A percentile compares a stretch with the other conserved stretches of the same genome.
Conservation (phyloP, 306 rosid species). For the Cajanus cajan region DNA sequence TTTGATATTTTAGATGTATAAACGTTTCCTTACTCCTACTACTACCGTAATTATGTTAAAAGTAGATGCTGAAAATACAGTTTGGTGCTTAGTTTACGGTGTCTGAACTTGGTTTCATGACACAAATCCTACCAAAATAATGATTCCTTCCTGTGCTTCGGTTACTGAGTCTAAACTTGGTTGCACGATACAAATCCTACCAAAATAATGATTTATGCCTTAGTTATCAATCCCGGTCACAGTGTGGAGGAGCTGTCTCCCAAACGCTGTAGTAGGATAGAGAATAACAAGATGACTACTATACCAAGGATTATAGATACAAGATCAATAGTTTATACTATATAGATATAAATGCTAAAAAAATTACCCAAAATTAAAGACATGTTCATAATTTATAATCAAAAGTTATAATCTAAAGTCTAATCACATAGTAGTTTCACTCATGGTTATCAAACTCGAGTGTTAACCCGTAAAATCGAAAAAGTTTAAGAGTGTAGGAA, state of each 20-base stretch:
- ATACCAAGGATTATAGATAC: neutral
- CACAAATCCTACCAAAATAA: neutral
- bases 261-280: neutral
- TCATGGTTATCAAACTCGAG: too few relatives aligned
- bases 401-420: neutral
- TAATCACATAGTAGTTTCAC: neutral
- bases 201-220: neutral
- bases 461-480: too few relatives aligned
- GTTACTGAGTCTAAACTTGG: neutral
- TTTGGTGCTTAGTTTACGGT: neutral
- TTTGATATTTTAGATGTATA: neutral
- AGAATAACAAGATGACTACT: neutral
- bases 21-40: neutral
- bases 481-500: too few relatives aligned
- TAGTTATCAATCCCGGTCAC: neutral
- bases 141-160: neutral
- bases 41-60: constrained; percentile 3
- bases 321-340: neutral
- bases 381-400: neutral
- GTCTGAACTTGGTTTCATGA: neutral
- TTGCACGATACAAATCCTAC: neutral
- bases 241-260: neutral
- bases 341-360: neutral
- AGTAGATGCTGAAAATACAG: constrained; percentile 19
- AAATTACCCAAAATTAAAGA: neutral